These are phyloP conservation scores for Vanilla planifolia DNA, from an alignment of 106 monocot genomes.

Conservation along the genomic window DNA sequence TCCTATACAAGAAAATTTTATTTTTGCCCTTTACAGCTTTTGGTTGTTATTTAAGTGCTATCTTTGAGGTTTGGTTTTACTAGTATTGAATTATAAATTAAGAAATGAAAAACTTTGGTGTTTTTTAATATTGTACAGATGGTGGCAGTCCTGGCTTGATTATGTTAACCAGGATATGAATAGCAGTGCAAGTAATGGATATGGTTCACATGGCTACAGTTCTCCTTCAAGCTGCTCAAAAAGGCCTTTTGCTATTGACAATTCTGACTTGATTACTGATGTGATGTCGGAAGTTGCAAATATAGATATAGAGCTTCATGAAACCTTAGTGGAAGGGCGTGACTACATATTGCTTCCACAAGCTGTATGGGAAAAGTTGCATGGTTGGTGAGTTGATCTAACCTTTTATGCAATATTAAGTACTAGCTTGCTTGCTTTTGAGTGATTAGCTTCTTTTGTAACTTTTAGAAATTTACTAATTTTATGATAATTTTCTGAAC, in stretches of 20 bases:
- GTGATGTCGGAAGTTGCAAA: conserved; percentile 67
- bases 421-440: too few relatives aligned
- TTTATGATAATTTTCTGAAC: too few relatives aligned
- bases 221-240: conserved; percentile 32
- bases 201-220: conserved; percentile 53
- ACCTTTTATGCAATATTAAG: too few relatives aligned
- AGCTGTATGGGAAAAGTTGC: conserved; percentile 86
- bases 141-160: conserved; percentile 98
- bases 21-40: too few relatives aligned
- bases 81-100: background rate
- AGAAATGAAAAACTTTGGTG: background rate
- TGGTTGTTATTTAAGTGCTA: too few relatives aligned
- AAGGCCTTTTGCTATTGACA: conserved; percentile 78
- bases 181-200: conserved; percentile 35
- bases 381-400: conserved; percentile 65
- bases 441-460: too few relatives aligned
- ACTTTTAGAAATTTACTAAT: too few relatives aligned
- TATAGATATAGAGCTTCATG: conserved; percentile 87
- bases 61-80: conserved; percentile 1
- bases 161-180: conserved; percentile 76
- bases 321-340: conserved; percentile 87
- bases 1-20: too few relatives aligned
- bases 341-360: conserved; percentile 97
- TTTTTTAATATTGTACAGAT: conserved; percentile 34
- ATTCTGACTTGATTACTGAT: conserved; percentile 80